Percentiles rank a stretch among this genome's conserved stretches.
These are phyloP conservation scores for Pezicula radicicola DNA, from an alignment of 2,329 filamentous ascomycete species.

Conservation along the genomic window DNA sequence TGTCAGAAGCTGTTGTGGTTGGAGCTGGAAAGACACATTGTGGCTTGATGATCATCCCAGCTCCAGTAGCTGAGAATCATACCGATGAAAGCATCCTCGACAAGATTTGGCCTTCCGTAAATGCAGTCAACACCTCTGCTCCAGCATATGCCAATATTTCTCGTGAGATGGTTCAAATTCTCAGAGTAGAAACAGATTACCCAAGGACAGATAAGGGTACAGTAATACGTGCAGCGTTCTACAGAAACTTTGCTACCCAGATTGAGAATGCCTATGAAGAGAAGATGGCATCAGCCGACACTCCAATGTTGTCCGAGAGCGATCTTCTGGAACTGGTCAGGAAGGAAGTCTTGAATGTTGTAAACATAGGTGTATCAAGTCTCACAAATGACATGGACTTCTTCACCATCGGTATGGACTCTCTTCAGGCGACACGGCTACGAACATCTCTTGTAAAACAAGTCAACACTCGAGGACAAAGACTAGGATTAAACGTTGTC, in stretches of 20 bases:
- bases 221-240: constrained; percentile 47
- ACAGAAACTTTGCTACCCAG: constrained; percentile 36
- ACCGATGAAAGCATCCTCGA: constrained; percentile 16
- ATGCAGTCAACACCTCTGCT: constrained; percentile 41
- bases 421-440: constrained; percentile 52
- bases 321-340: too few relatives aligned
- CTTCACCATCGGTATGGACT: constrained; percentile 55
- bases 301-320: too few relatives aligned
- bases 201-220: constrained; percentile 51
- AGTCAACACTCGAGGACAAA: constrained; percentile 42
- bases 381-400: constrained; percentile 45
- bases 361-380: too few relatives aligned
- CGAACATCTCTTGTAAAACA: constrained; percentile 47
- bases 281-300: background rate
- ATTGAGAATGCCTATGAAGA: constrained; percentile 33
- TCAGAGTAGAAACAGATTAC: constrained; percentile 37
- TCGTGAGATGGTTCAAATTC: constrained; percentile 46
- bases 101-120: constrained; percentile 46
- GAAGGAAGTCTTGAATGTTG: too few relatives aligned
- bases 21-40: constrained; percentile 48
- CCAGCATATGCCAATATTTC: constrained; percentile 51
- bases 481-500: constrained; percentile 52
- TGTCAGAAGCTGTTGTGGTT: constrained; percentile 55
- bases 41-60: constrained; percentile 46
- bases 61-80: too few relatives aligned